phyloP scores from a whole-genome alignment of 257 asterid species.

The Rauvolfia tetraphylla region DNA sequence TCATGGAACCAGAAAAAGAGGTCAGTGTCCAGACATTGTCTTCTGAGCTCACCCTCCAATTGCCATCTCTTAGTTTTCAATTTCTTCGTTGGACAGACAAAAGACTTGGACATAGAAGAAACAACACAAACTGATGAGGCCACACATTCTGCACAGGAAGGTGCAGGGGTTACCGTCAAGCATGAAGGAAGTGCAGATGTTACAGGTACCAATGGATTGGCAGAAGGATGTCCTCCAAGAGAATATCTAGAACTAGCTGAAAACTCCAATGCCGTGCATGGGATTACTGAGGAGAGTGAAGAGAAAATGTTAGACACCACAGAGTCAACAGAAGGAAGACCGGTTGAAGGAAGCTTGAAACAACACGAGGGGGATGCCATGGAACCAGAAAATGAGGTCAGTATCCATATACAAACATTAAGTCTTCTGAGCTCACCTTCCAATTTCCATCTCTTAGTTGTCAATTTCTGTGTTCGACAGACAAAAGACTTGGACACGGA shows the following conservation, averaged over 20 bases:
- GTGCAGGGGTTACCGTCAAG: background rate
- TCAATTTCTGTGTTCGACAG: background rate
- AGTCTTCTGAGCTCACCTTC: background rate
- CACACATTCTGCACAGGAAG: background rate
- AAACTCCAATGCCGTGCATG: background rate
- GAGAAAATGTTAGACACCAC: background rate
- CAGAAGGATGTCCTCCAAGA: background rate
- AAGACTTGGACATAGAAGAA: background rate
- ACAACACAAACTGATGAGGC: background rate
- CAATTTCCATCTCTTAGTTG: background rate
- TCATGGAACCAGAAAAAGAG: background rate
- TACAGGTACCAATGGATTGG: background rate
- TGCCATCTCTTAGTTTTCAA: background rate
- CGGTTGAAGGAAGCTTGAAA: background rate
- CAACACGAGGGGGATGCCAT: background rate
- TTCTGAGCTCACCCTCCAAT: background rate
- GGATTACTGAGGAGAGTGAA: background rate
- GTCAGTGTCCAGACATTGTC: background rate
- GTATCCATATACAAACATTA: background rate
- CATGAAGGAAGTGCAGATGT: background rate
- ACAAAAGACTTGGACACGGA: background rate
- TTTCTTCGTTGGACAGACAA: background rate
- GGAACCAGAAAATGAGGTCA: conserved; percentile 3
- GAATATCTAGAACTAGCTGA: background rate
- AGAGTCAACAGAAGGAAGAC: background rate